Evolutionary conservation across 257 asterid species (phyloP).

Genomic region (Solanum medicagineum): DNA sequence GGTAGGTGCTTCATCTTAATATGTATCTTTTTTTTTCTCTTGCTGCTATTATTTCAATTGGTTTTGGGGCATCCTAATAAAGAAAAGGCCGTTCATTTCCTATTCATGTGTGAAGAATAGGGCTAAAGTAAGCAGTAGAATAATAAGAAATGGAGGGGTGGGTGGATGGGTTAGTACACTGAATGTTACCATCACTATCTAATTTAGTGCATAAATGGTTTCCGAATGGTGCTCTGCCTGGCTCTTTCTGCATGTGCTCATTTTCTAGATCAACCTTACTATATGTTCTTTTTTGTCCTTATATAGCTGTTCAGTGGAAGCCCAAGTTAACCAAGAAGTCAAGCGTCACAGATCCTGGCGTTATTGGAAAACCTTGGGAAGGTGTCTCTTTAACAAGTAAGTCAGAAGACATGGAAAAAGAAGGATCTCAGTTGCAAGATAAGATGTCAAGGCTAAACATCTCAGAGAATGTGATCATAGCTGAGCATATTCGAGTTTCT

Average conservation of each 20-base stretch:
- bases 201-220: neutral
- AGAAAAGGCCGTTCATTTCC: neutral
- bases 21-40: slow-evolving; percentile 15
- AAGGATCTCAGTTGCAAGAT: slow-evolving; percentile 42
- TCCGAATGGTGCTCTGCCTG: neutral
- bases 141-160: neutral
- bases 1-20: slow-evolving; percentile 27
- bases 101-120: neutral
- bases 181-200: neutral
- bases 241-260: neutral
- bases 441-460: slow-evolving; percentile 32
- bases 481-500: slow-evolving; percentile 84
- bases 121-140: neutral
- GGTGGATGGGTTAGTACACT: neutral
- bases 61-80: neutral
- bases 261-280: slow-evolving; percentile 5
- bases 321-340: slow-evolving; percentile 65
- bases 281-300: slow-evolving; percentile 26
- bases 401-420: slow-evolving; percentile 32
- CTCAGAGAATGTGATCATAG: slow-evolving; percentile 80
- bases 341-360: slow-evolving; percentile 35
- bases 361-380: slow-evolving; percentile 47
- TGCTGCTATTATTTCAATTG: slow-evolving; percentile 64
- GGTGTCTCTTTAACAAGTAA: slow-evolving; percentile 26
- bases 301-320: slow-evolving; percentile 59